Conservation (phyloP, 2,329 filamentous ascomycete genomes). For the Cercospora citrullina region DNA sequence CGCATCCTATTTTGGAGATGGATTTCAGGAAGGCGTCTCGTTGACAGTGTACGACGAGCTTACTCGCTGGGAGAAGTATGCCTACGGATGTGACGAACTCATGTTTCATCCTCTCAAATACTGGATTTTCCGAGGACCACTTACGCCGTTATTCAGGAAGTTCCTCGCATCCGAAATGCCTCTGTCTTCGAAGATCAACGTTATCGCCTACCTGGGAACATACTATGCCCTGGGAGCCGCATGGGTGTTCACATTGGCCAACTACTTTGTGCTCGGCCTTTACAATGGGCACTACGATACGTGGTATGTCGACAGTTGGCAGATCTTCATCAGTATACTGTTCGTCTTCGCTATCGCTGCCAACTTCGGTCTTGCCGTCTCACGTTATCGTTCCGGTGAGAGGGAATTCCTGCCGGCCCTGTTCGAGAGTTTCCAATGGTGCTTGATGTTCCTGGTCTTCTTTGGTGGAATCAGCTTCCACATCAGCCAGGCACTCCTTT, state of each 20-base stretch:
- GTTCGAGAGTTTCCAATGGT: constrained; percentile 63
- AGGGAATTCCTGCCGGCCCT: constrained; percentile 52
- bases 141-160: constrained; percentile 63
- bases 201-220: constrained; percentile 69
- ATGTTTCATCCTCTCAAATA: constrained; percentile 66
- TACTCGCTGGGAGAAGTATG: constrained; percentile 71
- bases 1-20: constrained; percentile 66
- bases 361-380: constrained; percentile 61
- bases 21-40: constrained; percentile 73
- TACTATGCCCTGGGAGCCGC: constrained; percentile 71
- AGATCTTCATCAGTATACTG: constrained; percentile 62
- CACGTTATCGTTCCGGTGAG: constrained; percentile 63
- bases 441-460: constrained; percentile 72
- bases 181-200: constrained; percentile 67
- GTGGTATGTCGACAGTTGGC: constrained; percentile 68
- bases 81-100: constrained; percentile 70
- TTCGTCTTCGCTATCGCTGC: constrained; percentile 65
- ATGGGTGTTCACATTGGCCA: constrained; percentile 65
- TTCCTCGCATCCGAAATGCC: constrained; percentile 64
- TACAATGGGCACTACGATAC: constrained; percentile 66
- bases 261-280: constrained; percentile 73
- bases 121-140: constrained; percentile 62
- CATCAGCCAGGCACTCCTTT: constrained; percentile 74
- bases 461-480: constrained; percentile 79
- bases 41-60: constrained; percentile 73